Evolutionary conservation across 768 basidiomycete genomes (phyloP).

Genomic region (Lyophyllum decastes): DNA sequence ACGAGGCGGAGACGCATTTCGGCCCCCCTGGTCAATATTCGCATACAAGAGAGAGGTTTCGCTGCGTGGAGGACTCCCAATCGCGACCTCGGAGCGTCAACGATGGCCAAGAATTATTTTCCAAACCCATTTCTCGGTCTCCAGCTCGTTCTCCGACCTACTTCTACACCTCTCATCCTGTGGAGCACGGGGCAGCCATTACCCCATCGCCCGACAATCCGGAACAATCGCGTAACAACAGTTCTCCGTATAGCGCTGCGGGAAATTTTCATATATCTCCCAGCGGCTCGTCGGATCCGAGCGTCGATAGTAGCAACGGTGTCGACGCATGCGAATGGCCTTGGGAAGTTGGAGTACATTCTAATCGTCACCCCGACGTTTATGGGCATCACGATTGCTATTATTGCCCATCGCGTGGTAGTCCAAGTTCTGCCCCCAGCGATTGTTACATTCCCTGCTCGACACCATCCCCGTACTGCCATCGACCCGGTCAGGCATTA

Average conservation of each 20-base stretch:
- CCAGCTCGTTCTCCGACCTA: conserved; percentile 31
- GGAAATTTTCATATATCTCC: conserved; percentile 16
- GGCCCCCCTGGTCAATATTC: conserved; percentile 33
- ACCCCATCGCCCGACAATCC: conserved; percentile 14
- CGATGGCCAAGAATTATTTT: conserved; percentile 25
- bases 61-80: conserved; percentile 23
- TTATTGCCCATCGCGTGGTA: conserved; percentile 34
- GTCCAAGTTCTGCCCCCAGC: conserved; percentile 1
- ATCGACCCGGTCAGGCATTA: conserved; percentile 5
- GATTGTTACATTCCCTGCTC: conserved; percentile 17
- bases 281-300: neutral
- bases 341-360: conserved; percentile 18
- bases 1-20: conserved; percentile 18
- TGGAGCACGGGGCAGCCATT: conserved; percentile 29
- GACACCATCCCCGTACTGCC: conserved; percentile 19
- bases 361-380: conserved; percentile 7
- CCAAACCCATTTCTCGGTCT: conserved; percentile 12
- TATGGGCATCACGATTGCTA: conserved; percentile 23
- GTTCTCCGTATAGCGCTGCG: conserved; percentile 39
- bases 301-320: neutral
- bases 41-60: conserved; percentile 35
- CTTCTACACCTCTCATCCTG: conserved; percentile 34
- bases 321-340: conserved; percentile 5
- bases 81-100: conserved; percentile 26
- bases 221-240: conserved; percentile 20